Percentiles rank a stretch among this genome's conserved stretches.
These are phyloP conservation scores for Calvatia gigantea DNA, from an alignment of 768 basidiomycete species.

Conservation along the genomic window DNA sequence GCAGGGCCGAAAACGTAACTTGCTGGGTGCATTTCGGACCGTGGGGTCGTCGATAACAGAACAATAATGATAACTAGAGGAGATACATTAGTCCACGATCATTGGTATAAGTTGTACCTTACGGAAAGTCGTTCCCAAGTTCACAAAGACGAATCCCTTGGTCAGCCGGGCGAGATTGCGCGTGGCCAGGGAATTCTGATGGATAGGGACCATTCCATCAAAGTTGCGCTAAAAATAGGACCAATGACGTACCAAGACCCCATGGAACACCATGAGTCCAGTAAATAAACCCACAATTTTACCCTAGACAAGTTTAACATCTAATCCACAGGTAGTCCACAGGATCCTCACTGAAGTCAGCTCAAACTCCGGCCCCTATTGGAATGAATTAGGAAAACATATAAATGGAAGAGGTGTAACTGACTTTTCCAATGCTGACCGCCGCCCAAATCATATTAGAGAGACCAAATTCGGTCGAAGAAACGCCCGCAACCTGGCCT, in stretches of 20 bases:
- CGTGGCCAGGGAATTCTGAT: slow-evolving; percentile 70
- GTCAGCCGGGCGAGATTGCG: slow-evolving; percentile 73
- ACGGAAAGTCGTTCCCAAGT: slow-evolving; percentile 76
- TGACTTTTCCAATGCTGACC: slow-evolving; percentile 53
- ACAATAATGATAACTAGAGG: slow-evolving; percentile 76
- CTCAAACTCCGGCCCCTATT: slow-evolving; percentile 51
- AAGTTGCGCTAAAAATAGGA: background rate
- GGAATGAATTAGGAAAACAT: slow-evolving; percentile 6
- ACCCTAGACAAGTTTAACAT: slow-evolving; percentile 31
- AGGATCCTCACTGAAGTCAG: slow-evolving; percentile 43
- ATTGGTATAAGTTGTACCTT: slow-evolving; percentile 18
- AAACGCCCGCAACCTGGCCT: slow-evolving; percentile 82
- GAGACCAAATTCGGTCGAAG: slow-evolving; percentile 83
- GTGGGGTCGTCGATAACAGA: slow-evolving; percentile 69
- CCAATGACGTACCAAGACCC: slow-evolving; percentile 48
- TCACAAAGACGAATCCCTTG: slow-evolving; percentile 79
- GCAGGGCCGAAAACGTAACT: slow-evolving; percentile 74
- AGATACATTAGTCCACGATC: background rate
- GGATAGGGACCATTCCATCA: background rate
- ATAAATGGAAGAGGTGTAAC: slow-evolving; percentile 8
- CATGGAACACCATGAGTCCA: slow-evolving; percentile 76
- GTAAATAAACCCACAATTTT: slow-evolving; percentile 78
- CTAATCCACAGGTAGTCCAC: background rate
- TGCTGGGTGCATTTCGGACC: slow-evolving; percentile 77
- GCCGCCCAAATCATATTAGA: slow-evolving; percentile 81